These are phyloP conservation scores for Teratosphaeriaceae sp. DNA, from an alignment of 2,329 filamentous ascomycete species.

Conservation along the genomic window DNA sequence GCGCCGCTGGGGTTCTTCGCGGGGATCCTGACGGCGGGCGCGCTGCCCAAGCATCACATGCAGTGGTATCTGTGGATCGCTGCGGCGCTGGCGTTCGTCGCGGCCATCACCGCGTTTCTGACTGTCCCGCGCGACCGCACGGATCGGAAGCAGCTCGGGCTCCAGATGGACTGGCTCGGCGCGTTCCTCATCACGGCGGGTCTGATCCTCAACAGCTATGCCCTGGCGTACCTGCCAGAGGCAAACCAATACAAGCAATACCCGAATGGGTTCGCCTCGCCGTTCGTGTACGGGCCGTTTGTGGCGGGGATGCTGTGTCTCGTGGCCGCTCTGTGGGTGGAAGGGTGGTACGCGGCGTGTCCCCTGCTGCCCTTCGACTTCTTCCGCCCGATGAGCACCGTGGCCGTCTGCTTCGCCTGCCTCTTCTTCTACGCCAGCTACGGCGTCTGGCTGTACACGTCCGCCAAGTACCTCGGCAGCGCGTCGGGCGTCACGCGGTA, in stretches of 20 bases:
- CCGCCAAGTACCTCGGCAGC: constrained; percentile 19
- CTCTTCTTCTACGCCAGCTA: constrained; percentile 33
- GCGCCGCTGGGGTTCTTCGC: constrained; percentile 32
- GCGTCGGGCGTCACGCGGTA: constrained; percentile 12
- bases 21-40: constrained; percentile 28
- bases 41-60: constrained; percentile 18
- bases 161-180: constrained; percentile 33
- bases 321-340: constrained; percentile 25
- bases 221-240: constrained; percentile 28
- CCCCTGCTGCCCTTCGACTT: constrained; percentile 31
- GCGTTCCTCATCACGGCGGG: constrained; percentile 28
- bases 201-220: constrained; percentile 29
- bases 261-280: constrained; percentile 18
- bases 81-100: constrained; percentile 21
- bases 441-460: constrained; percentile 28
- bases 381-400: constrained; percentile 26
- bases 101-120: constrained; percentile 25
- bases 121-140: constrained; percentile 27
- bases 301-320: constrained; percentile 22
- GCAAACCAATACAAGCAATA: constrained; percentile 10
- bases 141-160: constrained; percentile 22
- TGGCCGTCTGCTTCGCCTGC: constrained; percentile 27
- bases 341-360: constrained; percentile 27
- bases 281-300: constrained; percentile 25
- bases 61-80: constrained; percentile 32